phyloP scores from a whole-genome alignment of 495 filamentous ascomycete species.

The Penicillium herquei region DNA sequence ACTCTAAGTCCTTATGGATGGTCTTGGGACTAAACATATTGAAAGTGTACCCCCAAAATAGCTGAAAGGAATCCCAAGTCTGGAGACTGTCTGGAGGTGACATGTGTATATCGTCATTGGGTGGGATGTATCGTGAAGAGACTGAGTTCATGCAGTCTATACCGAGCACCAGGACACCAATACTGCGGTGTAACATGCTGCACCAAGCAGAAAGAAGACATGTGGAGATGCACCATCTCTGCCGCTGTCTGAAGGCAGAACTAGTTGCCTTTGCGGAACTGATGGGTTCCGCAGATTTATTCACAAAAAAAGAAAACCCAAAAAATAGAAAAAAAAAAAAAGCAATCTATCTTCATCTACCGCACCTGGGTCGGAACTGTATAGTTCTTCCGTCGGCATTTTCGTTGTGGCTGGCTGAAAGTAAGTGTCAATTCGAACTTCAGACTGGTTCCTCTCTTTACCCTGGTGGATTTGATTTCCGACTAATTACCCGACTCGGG shows the following conservation, averaged over 20 bases:
- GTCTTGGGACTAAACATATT: too few relatives aligned
- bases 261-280: not conserved
- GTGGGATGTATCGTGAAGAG: not conserved
- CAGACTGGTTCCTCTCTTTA: too few relatives aligned
- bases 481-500: too few relatives aligned
- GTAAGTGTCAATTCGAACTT: too few relatives aligned
- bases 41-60: too few relatives aligned
- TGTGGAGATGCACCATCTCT: not conserved
- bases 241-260: not conserved
- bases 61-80: too few relatives aligned
- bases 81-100: too few relatives aligned
- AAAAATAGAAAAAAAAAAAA: too few relatives aligned
- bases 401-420: conserved; percentile 19
- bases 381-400: not conserved
- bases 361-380: conserved; percentile 4
- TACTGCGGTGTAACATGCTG: conserved; percentile 4
- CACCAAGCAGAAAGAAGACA: not conserved
- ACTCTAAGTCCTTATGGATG: too few relatives aligned
- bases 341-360: not conserved
- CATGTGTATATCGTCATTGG: not conserved
- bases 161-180: conserved; percentile 8
- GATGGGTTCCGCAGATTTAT: not conserved
- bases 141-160: not conserved
- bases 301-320: not conserved
- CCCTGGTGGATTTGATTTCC: too few relatives aligned